Base-by-base conservation (phyloP, 768 basidiomycete species). In the Rhizopogon roseolus region DNA sequence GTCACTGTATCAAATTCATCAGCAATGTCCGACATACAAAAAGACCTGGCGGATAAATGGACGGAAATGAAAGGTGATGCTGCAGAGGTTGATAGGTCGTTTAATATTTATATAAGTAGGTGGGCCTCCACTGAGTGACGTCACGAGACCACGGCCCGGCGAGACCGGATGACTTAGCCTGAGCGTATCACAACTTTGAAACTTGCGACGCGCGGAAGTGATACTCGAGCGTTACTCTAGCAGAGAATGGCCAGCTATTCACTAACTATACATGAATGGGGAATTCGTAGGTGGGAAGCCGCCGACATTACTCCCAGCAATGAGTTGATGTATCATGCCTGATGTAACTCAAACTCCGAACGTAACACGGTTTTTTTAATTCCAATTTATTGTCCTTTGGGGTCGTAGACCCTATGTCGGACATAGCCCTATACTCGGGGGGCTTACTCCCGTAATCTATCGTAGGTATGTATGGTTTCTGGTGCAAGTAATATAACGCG, bases 191-290 rank as follows among this genome's bases (percentile, higher is more conserved):
- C n/a, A n/a, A n/a, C n/a, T n/a, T n/a, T n/a, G n/a, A n/a, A n/a
- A n/a, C n/a, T n/a, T n/a, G n/a, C n/a, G n/a, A n/a, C n/a, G n/a
- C n/a, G n/a, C n/a, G n/a, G n/a, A n/a, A n/a, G n/a, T n/a, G n/a
- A n/a, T n/a, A n/a, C n/a, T n/a, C n/a, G n/a, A n/a, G 22, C 22
- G 22, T 22, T 22, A 14, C 11, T 45, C 54, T 38, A 32, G 14
- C 62, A 98, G 95, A 25, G 91, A 97, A 58, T 99, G 96, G 97
- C 96, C 96, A 13, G 98, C 96, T 17, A 86, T 99, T 59, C 96
- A 97, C 9, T 97, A 99, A 68, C 69, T 99, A 10, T 99, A 96
- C 64, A 79, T 98, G 36, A 85, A 90, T 51, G 96, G 95, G 5
- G 94, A 97, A 67, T 99, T 99, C 63, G 78, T 99, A 39, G 96